Evolutionary conservation across 1,284 basidiomycete genomes (phyloP).

Genomic region (Amylostereum areolatum): DNA sequence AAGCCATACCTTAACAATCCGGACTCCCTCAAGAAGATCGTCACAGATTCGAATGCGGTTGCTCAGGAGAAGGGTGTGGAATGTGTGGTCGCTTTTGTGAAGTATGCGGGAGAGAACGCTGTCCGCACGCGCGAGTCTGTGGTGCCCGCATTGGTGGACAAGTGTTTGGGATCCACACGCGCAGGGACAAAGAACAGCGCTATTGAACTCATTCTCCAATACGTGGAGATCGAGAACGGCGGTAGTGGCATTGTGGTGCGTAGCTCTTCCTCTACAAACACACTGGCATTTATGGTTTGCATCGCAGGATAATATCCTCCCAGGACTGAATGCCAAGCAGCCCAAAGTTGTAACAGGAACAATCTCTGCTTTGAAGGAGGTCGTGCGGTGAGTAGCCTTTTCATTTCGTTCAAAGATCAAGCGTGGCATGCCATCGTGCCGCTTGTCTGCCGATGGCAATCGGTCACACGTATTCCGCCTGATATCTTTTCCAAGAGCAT

Average conservation of each 20-base stretch:
- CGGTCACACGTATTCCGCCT: background rate
- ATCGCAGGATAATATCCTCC: constrained; percentile 72
- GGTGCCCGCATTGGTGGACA: constrained; percentile 89
- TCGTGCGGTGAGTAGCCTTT: constrained; percentile 45
- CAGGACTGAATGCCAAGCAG: constrained; percentile 86
- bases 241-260: constrained; percentile 86
- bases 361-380: constrained; percentile 77
- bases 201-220: constrained; percentile 82
- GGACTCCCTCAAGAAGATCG: constrained; percentile 83
- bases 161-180: constrained; percentile 88
- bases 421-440: too few relatives aligned
- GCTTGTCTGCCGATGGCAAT: too few relatives aligned
- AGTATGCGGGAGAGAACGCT: constrained; percentile 86
- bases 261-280: constrained; percentile 18
- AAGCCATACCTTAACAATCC: constrained; percentile 77
- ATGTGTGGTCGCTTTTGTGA: constrained; percentile 79
- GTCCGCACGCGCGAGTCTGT: constrained; percentile 79
- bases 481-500: background rate
- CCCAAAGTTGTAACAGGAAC: constrained; percentile 90
- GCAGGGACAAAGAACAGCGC: constrained; percentile 91
- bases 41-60: constrained; percentile 89
- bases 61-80: constrained; percentile 97
- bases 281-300: too few relatives aligned
- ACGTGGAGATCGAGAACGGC: constrained; percentile 90
- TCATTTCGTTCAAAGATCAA: constrained; percentile 27